A percentile compares a stretch with the other conserved stretches of the same genome.
phyloP scores from a whole-genome alignment of 805 yeast species.

The Candida nitratophila region DNA sequence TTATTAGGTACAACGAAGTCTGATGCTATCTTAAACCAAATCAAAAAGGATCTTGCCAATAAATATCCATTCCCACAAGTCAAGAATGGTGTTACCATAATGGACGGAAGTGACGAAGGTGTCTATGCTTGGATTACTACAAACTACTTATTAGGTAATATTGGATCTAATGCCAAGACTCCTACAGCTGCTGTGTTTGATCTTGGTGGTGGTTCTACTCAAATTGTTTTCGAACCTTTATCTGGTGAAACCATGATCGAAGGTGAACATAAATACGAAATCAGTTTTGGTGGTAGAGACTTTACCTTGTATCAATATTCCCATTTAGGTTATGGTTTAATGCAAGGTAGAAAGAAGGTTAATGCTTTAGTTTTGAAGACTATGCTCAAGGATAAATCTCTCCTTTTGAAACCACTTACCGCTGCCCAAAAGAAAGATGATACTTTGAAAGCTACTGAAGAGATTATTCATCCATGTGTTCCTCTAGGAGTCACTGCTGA shows the following conservation, averaged over 20 bases:
- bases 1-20: slow-evolving; percentile 73
- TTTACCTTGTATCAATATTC: slow-evolving; percentile 87
- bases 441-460: slow-evolving; percentile 30
- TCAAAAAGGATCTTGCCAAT: slow-evolving; percentile 63
- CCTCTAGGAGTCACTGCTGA: slow-evolving; percentile 68
- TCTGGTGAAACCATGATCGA: slow-evolving; percentile 60
- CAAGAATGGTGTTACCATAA: slow-evolving; percentile 78
- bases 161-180: slow-evolving; percentile 65
- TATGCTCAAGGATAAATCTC: slow-evolving; percentile 29
- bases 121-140: slow-evolving; percentile 98
- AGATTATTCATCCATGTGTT: slow-evolving; percentile 74
- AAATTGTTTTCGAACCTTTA: slow-evolving; percentile 93
- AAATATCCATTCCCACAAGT: slow-evolving; percentile 93
- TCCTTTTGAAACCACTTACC: slow-evolving; percentile 20
- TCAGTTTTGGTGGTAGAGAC: slow-evolving; percentile 73
- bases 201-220: slow-evolving; percentile 98
- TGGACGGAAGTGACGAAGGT: slow-evolving; percentile 97
- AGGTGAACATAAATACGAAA: slow-evolving; percentile 77
- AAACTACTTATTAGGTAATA: slow-evolving; percentile 87
- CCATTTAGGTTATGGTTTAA: slow-evolving; percentile 92
- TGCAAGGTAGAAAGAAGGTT: slow-evolving; percentile 85
- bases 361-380: slow-evolving; percentile 56
- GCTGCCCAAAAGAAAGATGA: slow-evolving; percentile 31
- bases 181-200: slow-evolving; percentile 98
- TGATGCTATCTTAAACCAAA: slow-evolving; percentile 64